A percentile compares a stretch with the other conserved stretches of the same genome.
phyloP scores from a whole-genome alignment of 768 basidiomycete species.

The Leucocoprinus birnbaumii region DNA sequence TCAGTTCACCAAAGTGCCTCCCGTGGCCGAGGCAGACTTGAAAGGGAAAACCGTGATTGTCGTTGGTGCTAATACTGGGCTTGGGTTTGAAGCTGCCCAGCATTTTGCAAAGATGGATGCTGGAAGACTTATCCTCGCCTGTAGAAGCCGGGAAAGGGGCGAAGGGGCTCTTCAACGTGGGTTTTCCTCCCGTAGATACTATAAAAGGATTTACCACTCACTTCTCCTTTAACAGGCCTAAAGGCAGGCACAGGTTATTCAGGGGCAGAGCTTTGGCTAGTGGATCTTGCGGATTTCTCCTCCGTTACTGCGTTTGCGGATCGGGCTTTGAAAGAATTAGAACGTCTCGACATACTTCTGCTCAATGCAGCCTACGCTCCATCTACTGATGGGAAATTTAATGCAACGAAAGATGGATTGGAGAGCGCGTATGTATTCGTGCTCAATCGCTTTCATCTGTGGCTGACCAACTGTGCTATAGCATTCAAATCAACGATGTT shows the following conservation, averaged over 20 bases:
- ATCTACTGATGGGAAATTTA: slow-evolving; percentile 16
- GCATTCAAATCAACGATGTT: slow-evolving; percentile 44
- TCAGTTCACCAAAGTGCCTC: slow-evolving; percentile 18
- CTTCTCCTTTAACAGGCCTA: slow-evolving; percentile 16
- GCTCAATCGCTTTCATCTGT: no score
- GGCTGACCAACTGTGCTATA: slow-evolving; percentile 14
- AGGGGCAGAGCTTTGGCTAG: slow-evolving; percentile 31
- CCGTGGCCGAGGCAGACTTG: slow-evolving; percentile 33
- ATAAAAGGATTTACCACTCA: neutral
- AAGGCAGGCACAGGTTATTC: slow-evolving; percentile 27
- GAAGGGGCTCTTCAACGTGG: slow-evolving; percentile 30
- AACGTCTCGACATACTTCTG: slow-evolving; percentile 39
- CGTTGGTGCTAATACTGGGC: slow-evolving; percentile 46
- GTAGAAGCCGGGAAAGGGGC: slow-evolving; percentile 30
- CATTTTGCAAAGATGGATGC: slow-evolving; percentile 44
- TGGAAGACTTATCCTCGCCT: slow-evolving; percentile 33
- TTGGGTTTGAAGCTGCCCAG: slow-evolving; percentile 44
- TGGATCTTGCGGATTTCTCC: slow-evolving; percentile 35
- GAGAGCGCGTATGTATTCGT: slow-evolving; percentile 32
- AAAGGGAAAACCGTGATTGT: slow-evolving; percentile 47
- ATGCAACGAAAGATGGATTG: slow-evolving; percentile 37
- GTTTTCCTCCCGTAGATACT: slow-evolving; percentile 12
- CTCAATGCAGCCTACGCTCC: slow-evolving; percentile 35
- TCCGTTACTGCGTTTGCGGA: slow-evolving; percentile 35
- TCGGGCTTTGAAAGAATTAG: slow-evolving; percentile 27